Evolutionary conservation across 2,329 filamentous ascomycete species (phyloP), one percentile per base, ranked within the genome.

Genomic region (Coleophoma cylindrospora): DNA sequence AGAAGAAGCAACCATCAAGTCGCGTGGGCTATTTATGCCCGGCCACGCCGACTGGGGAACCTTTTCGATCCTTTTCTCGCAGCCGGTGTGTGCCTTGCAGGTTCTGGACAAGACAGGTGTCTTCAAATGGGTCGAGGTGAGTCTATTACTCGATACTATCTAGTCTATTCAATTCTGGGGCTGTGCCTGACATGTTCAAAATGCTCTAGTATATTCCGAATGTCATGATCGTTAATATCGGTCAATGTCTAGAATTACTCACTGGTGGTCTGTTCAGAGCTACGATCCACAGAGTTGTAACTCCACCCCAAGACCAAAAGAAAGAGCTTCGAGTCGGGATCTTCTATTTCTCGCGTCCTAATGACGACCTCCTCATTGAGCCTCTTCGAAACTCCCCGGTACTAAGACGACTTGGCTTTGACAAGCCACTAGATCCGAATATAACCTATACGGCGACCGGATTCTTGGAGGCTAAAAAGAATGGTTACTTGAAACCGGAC

Each of bases 1-100:
- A 2, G 57, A 54, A 11, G 64, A 64, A 32, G 68, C 67, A 14
- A 68, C 69, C 43, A 60, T 61, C 33, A 66, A 65, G 47, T 66
- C 66, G 45, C 58, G 68, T 13, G 65, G 69, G 49, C 64, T 68
- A 14, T 70, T 66, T 61, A 64, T 68, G 3, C 61, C 68, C n/a
- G 69, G 66, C 19, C 70, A 72, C 57, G 70, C 69, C 2, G 70
- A 72, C 49, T 72, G 70, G 53, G 69, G 68, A 9, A 66, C 64
- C 5, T 58, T 69, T 36, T 71, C 68, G 0, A 61, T 73, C 22
- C 62, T 72, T 14, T 68, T 69, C 64, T 66, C 62, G 17, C 69
- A 72, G 50, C 64, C 68, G 17, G 65, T 72, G 8, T 62, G 68
- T 0, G 69, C 67, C 0, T 56, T 72, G 9, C 69, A 71, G 46